A percentile compares a stretch with the other conserved stretches of the same genome.
Conservation (phyloP, 2,329 filamentous ascomycete genomes). For the Orbilia ellipsospora region DNA sequence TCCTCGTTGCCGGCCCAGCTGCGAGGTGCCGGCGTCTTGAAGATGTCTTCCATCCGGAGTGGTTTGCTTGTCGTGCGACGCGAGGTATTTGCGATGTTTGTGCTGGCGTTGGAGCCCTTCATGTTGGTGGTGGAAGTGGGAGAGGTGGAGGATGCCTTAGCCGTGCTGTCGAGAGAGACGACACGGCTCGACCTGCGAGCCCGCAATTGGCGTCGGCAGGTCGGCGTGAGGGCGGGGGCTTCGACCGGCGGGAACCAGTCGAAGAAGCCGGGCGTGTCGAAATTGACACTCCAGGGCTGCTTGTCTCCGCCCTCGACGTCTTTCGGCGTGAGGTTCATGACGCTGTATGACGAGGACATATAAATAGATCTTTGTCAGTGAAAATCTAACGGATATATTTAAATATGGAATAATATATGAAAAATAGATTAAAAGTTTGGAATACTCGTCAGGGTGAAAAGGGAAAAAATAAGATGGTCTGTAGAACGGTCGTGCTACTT, state of each 20-base stretch:
- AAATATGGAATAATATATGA: too few species aligned
- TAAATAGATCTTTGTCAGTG: too few species aligned
- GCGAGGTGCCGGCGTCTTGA: slow-evolving; percentile 20
- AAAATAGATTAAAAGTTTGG: too few species aligned
- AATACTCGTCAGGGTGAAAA: too few species aligned
- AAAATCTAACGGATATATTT: too few species aligned
- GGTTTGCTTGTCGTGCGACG: background rate
- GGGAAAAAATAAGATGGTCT: too few species aligned
- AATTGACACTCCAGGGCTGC: background rate
- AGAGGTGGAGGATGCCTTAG: too few species aligned
- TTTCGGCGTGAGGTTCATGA: too few species aligned
- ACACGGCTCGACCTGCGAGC: background rate
- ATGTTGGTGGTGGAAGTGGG: background rate
- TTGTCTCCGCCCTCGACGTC: too few species aligned
- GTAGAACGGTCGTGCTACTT: too few species aligned
- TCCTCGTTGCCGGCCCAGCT: slow-evolving; percentile 34
- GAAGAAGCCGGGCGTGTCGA: background rate
- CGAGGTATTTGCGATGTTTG: slow-evolving; percentile 20
- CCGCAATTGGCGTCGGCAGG: background rate
- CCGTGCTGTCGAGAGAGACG: background rate
- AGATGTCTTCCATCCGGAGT: slow-evolving; percentile 17
- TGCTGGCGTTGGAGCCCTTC: background rate
- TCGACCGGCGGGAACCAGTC: background rate
- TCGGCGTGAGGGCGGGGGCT: background rate
- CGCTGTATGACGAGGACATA: too few species aligned